These are phyloP conservation scores for Hericium coralloides DNA, from an alignment of 768 basidiomycete species.

Conservation along the genomic window DNA sequence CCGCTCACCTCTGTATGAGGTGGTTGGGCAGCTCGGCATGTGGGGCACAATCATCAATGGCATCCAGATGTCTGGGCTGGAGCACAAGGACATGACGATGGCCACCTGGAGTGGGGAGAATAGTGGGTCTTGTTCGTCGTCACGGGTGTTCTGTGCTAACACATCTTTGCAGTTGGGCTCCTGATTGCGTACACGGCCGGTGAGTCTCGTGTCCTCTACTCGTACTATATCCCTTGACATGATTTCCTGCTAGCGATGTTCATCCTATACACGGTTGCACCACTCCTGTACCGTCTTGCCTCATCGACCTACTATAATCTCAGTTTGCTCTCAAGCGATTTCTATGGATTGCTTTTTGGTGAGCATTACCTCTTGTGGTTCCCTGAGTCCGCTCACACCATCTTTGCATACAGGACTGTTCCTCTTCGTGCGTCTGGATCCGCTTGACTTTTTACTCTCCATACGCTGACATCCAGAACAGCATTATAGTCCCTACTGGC, in stretches of 20 bases:
- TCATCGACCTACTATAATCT: constrained; percentile 84
- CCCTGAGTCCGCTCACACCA: constrained; percentile 1
- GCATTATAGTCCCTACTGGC: constrained; percentile 81
- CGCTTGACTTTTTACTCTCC: neutral
- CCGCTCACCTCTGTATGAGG: constrained; percentile 73
- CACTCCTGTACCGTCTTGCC: constrained; percentile 77
- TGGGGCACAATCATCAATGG: constrained; percentile 77
- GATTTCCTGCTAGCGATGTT: constrained; percentile 49
- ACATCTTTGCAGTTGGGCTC: constrained; percentile 33
- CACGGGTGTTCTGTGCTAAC: neutral
- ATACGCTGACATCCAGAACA: constrained; percentile 20
- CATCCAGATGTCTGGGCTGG: constrained; percentile 66
- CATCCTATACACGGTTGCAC: constrained; percentile 78
- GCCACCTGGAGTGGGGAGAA: constrained; percentile 68
- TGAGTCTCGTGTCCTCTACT: constrained; percentile 8
- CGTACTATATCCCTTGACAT: neutral
- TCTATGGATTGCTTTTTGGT: constrained; percentile 77
- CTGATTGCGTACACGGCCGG: constrained; percentile 41
- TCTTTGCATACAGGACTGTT: constrained; percentile 30
- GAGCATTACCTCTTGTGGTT: constrained; percentile 1
- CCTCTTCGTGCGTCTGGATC: constrained; percentile 35
- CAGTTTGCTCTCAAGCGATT: constrained; percentile 80
- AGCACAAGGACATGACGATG: constrained; percentile 55
- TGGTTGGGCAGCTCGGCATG: constrained; percentile 81
- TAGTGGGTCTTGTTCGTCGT: constrained; percentile 33